phyloP scores from a whole-genome alignment of 805 yeast genomes.

The Sugiyamaella chiloensis region DNA sequence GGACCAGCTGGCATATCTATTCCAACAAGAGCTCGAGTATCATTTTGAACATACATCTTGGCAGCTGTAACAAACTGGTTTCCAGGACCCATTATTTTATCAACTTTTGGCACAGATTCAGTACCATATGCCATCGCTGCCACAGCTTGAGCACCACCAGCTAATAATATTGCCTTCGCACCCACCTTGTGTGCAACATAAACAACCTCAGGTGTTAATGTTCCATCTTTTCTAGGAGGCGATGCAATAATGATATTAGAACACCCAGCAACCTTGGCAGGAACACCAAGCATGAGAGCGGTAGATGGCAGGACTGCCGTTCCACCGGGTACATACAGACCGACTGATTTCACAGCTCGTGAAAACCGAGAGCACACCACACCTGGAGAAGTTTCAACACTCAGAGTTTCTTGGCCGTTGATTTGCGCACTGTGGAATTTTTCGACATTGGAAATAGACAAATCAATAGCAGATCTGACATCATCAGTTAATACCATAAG shows the following conservation, averaged over 20 bases:
- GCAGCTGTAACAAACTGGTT: constrained; percentile 99
- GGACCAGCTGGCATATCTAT: constrained; percentile 99
- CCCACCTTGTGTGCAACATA: constrained; percentile 96
- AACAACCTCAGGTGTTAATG: constrained; percentile 92
- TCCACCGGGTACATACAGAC: constrained; percentile 97
- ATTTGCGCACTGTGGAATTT: constrained; percentile 91
- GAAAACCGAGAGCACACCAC: constrained; percentile 93
- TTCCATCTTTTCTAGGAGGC: constrained; percentile 93
- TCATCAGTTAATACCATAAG: constrained; percentile 70
- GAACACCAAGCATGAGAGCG: constrained; percentile 96
- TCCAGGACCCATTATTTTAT: constrained; percentile 97
- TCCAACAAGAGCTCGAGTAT: constrained; percentile 89
- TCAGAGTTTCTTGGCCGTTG: constrained; percentile 55
- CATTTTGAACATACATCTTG: constrained; percentile 95
- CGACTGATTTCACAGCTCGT: constrained; percentile 90
- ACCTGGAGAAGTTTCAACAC: constrained; percentile 92
- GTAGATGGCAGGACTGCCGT: constrained; percentile 98
- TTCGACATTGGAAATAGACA: constrained; percentile 82
- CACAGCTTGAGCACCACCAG: constrained; percentile 99
- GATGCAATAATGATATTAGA: constrained; percentile 87
- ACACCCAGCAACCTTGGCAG: constrained; percentile 97
- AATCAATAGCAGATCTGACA: constrained; percentile 79
- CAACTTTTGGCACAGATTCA: constrained; percentile 85
- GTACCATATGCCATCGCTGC: constrained; percentile 99
- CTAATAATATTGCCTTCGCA: constrained; percentile 83